phyloP scores from a whole-genome alignment of 805 yeast genomes.

The Spathaspora hagerdaliae region DNA sequence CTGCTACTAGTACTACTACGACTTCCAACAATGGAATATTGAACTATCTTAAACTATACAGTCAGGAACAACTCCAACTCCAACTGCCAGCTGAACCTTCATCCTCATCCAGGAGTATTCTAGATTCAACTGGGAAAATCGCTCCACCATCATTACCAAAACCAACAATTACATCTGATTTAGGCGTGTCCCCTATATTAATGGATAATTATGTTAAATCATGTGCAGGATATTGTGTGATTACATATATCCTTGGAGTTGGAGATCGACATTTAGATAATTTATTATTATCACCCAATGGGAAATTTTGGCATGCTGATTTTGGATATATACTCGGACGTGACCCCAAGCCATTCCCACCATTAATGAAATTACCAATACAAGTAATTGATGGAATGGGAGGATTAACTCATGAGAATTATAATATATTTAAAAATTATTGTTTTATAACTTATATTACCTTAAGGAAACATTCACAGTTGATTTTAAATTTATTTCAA shows the following conservation, averaged over 20 bases:
- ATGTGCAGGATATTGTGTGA: slow-evolving; percentile 97
- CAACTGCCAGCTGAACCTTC: slow-evolving; percentile 12
- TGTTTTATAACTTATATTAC: slow-evolving; percentile 94
- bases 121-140: slow-evolving; percentile 7
- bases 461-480: slow-evolving; percentile 80
- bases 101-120: slow-evolving; percentile 21
- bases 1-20: not conserved
- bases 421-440: slow-evolving; percentile 81
- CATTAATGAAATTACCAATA: slow-evolving; percentile 94
- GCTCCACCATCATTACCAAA: slow-evolving; percentile 10
- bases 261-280: slow-evolving; percentile 98
- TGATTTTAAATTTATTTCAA: slow-evolving; percentile 86
- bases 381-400: slow-evolving; percentile 98
- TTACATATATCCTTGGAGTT: slow-evolving; percentile 89
- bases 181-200: slow-evolving; percentile 55
- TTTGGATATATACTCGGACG: slow-evolving; percentile 95
- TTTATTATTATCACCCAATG: slow-evolving; percentile 69
- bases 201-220: slow-evolving; percentile 95
- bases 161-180: slow-evolving; percentile 33
- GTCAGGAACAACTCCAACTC: slow-evolving; percentile 19
- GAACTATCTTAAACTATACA: slow-evolving; percentile 62
- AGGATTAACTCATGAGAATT: slow-evolving; percentile 81
- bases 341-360: slow-evolving; percentile 98
- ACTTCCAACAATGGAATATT: slow-evolving; percentile 60
- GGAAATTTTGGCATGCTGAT: slow-evolving; percentile 95